Percentiles rank a stretch among this genome's conserved stretches.
These are phyloP conservation scores for Kodamaea alishanica DNA, from an alignment of 1,139 yeast genomes.

Conservation along the genomic window DNA sequence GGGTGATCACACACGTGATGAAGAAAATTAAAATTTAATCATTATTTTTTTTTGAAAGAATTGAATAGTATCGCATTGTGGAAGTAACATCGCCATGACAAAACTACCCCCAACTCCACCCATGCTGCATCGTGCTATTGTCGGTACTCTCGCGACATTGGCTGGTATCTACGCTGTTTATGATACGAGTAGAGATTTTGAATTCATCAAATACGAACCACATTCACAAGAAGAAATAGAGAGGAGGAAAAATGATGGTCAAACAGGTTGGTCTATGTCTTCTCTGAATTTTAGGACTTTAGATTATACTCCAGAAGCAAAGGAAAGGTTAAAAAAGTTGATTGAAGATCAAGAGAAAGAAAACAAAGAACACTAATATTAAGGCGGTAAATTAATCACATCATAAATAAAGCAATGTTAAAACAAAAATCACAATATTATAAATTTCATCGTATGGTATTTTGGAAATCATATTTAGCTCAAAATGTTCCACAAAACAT, in stretches of 20 bases:
- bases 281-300: constrained; percentile 37
- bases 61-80: neutral
- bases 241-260: constrained; percentile 31
- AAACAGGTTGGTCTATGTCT: constrained; percentile 28
- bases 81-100: constrained; percentile 4
- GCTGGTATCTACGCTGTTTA: constrained; percentile 34
- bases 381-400: neutral
- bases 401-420: too few relatives aligned
- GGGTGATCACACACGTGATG: neutral
- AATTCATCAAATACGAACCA: constrained; percentile 39
- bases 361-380: constrained; percentile 1
- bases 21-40: neutral
- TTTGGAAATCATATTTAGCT: too few relatives aligned
- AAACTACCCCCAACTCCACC: constrained; percentile 33
- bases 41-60: neutral
- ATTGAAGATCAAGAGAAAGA: constrained; percentile 19
- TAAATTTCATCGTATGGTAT: too few relatives aligned
- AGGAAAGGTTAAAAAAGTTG: constrained; percentile 26
- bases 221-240: constrained; percentile 40
- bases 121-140: constrained; percentile 30
- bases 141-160: constrained; percentile 34
- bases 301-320: constrained; percentile 46
- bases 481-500: too few relatives aligned
- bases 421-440: too few relatives aligned
- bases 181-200: constrained; percentile 39